Percentiles rank a stretch among this genome's conserved stretches.
phyloP scores from a whole-genome alignment of 2,329 filamentous ascomycete genomes.

The Microcyclospora pomicola region DNA sequence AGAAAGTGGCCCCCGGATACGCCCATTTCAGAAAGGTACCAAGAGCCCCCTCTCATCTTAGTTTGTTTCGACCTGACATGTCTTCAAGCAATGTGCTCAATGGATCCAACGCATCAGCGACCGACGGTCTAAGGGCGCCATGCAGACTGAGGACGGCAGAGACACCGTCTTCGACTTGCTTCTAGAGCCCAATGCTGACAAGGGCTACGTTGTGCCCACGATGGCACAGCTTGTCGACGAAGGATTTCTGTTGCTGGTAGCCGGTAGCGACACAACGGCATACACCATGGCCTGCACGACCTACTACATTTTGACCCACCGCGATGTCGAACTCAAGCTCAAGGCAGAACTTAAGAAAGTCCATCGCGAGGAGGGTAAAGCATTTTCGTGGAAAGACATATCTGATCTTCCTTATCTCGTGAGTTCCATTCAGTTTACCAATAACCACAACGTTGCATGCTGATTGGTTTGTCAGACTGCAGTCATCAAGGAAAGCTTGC shows the following conservation, averaged over 20 bases:
- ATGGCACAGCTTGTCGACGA: neutral
- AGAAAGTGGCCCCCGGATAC: too few relatives aligned
- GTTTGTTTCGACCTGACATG: neutral
- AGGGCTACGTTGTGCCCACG: neutral
- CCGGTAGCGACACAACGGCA: constrained; percentile 2
- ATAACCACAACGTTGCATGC: too few relatives aligned
- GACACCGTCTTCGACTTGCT: neutral
- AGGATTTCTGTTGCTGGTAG: neutral
- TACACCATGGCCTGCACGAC: neutral
- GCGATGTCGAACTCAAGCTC: neutral
- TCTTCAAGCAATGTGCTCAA: neutral
- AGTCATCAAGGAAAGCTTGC: too few relatives aligned
- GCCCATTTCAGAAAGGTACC: too few relatives aligned
- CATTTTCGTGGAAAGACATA: too few relatives aligned
- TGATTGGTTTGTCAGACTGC: too few relatives aligned
- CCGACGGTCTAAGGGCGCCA: neutral
- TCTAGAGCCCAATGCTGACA: neutral
- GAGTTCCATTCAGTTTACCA: too few relatives aligned
- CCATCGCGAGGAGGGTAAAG: too few relatives aligned
- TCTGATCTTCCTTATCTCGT: too few relatives aligned
- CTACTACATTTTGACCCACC: neutral
- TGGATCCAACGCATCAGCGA: neutral
- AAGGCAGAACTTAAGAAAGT: too few relatives aligned
- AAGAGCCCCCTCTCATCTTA: too few relatives aligned
- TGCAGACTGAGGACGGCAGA: neutral